A percentile compares a stretch with the other conserved stretches of the same genome.
Evolutionary conservation across 768 basidiomycete genomes (phyloP).

Genomic region (Lactarius tabidus): DNA sequence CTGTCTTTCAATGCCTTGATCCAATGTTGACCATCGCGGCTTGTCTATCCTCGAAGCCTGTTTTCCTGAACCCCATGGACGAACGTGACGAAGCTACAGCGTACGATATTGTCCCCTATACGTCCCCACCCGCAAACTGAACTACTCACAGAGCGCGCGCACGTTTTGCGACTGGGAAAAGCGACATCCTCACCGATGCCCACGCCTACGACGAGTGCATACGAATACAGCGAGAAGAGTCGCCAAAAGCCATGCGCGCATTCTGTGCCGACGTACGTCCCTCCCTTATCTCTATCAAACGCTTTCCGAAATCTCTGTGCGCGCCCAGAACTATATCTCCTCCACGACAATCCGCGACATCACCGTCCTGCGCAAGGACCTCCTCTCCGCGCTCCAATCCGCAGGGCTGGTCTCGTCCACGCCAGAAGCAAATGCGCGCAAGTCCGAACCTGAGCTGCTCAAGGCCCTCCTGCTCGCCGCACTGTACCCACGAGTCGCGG

Average conservation of each 20-base stretch:
- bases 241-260: constrained; percentile 40
- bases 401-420: constrained; percentile 62
- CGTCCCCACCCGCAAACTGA: neutral
- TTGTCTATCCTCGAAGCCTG: constrained; percentile 78
- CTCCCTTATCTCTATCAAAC: neutral
- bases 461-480: constrained; percentile 85
- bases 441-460: constrained; percentile 73
- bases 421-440: constrained; percentile 58
- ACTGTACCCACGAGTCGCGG: constrained; percentile 79
- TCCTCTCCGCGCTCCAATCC: constrained; percentile 61
- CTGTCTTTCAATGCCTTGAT: constrained; percentile 78
- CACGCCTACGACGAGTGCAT: constrained; percentile 67
- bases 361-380: constrained; percentile 70
- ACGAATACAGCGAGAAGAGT: constrained; percentile 46
- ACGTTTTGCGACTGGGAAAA: constrained; percentile 64
- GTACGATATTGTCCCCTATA: constrained; percentile 36
- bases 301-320: neutral
- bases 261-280: constrained; percentile 69
- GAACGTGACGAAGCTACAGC: constrained; percentile 73
- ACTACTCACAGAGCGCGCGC: constrained; percentile 55
- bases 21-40: constrained; percentile 82
- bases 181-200: constrained; percentile 82
- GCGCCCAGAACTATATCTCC: constrained; percentile 76
- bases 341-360: constrained; percentile 70
- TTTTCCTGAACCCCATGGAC: constrained; percentile 80